Base-by-base conservation (phyloP, 805 yeast genomes). In the Candida andamanensis region DNA sequence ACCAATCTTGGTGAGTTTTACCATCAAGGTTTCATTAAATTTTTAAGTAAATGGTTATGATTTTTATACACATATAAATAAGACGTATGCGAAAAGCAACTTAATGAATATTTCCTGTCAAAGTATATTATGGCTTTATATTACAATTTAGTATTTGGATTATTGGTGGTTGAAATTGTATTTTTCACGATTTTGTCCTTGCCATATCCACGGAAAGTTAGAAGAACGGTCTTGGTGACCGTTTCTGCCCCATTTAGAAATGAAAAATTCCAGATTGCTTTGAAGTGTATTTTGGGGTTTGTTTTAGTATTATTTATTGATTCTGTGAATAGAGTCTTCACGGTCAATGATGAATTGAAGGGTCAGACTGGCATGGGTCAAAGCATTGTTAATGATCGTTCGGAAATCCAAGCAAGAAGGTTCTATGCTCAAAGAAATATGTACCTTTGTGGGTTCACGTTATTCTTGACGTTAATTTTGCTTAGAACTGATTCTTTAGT, bases 371-470 rank as follows among this genome's bases (percentile, higher is more conserved):
- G 47, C 5, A 37, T 33, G 9, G 40, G 36, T 14, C 44, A 45
- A 24, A 56, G 55, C 3, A 38, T 61, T 15, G 32, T 66, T 30
- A 65, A 64, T 38, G 90, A 84, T 47, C 71, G 95, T 37, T 64
- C 86, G 14, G 97, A 92, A 51, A 69, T 84, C 35, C 87, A 83
- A 58, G 92, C 96, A 15, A 76, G 96, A 59, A 75, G 87, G 51
- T 92, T 92, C 60, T 89, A 89, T 53, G 86, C 97, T 14, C 98
- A 92, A 65, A 78, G 99, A 65, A 92, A 92, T 68, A 77, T 87
- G 80, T 92, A 92, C 50, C 70, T 92, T 30, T 86, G 96, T 46
- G 99, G 99, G 1, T 86, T 89, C 61, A 87, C 97, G 2, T 72
- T 92, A 56, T 92, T 92, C 56, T 67, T 92, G 50, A 84, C 95